A percentile compares a stretch with the other conserved stretches of the same genome.
Evolutionary conservation across 1,284 basidiomycete genomes (phyloP).

Genomic region (Naganishia cerealis): DNA sequence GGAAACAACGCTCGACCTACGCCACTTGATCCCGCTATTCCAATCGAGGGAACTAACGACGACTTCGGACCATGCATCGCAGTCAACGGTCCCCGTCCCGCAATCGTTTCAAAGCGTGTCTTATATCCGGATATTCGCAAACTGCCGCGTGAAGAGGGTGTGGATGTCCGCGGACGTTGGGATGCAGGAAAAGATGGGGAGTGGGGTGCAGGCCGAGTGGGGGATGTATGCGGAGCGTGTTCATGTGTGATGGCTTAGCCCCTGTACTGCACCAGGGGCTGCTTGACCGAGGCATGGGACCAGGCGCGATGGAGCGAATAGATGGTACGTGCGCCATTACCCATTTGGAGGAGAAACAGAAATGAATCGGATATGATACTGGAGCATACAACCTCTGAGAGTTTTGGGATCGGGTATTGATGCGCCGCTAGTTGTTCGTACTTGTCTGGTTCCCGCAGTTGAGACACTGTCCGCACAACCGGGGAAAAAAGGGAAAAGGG

Average conservation of each 20-base stretch:
- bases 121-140: conserved; percentile 75
- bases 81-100: conserved; percentile 57
- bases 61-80: conserved; percentile 16
- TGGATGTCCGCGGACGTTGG: conserved; percentile 64
- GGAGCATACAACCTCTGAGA: neutral
- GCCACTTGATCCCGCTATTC: conserved; percentile 66
- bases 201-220: conserved; percentile 40
- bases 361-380: too few relatives aligned
- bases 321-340: too few relatives aligned
- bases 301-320: neutral
- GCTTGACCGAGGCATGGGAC: neutral
- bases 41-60: conserved; percentile 55
- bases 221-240: conserved; percentile 36
- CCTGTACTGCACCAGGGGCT: conserved; percentile 8
- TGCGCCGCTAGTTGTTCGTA: conserved; percentile 52
- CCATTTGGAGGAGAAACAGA: too few relatives aligned
- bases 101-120: conserved; percentile 64
- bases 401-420: neutral
- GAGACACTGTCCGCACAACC: conserved; percentile 46
- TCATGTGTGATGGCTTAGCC: too few relatives aligned
- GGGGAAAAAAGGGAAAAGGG: neutral
- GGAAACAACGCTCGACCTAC: conserved; percentile 65
- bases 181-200: conserved; percentile 42
- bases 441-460: conserved; percentile 54
- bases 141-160: conserved; percentile 72